Evolutionary conservation across 176 grass and related monocot species (phyloP), one percentile per base, ranked within the genome.

Genomic region (Oryza glaberrima): DNA sequence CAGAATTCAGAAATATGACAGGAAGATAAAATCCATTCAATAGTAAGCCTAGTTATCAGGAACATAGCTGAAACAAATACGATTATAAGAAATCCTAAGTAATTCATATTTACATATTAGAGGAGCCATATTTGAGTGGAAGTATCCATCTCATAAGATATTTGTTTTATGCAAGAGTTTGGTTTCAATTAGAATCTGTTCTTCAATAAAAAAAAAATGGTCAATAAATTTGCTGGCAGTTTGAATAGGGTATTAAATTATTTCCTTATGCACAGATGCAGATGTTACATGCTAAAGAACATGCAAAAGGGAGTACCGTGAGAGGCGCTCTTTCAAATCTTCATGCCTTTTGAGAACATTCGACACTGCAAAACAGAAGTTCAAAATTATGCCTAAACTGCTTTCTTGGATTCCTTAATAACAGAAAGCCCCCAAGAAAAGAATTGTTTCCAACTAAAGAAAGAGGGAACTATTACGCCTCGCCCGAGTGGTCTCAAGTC

Each of bases 281-380:
- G 72, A 67, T 67, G 34, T 32, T 30, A 77, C 52, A 72, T 77
- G 77, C 26, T 35, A 67, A 81, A 80, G 10, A 28, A 69, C 3
- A 9, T 67, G 60, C 16, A 68, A 28, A 76, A 77, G 61, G 46
- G 73, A 78, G 65, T 88, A 94, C 92, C 90, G 86, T 46, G 92
- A 94, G 67, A 94, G 90, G 47, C 90, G 87, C 69, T 90, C 92
- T 69, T 89, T 92, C 78, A 94, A 75, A 75, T 87, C 90, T 85
- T 94, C 92, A 90, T 92, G 87, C 74, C 90, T 92, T 88, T 77
- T 94, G 19, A 92, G 84, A 67, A 92, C 60, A 61, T 83, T 90
- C 30, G 66, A 68, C 20, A 94, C 92, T 94, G 73, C 48, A 85
- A 92, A 72, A 83, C 12, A 64, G 73, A 85, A 92, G 1, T 52